Conservation (phyloP, 176 grass and related monocot species). For the Cenchrus fungigraminus region DNA sequence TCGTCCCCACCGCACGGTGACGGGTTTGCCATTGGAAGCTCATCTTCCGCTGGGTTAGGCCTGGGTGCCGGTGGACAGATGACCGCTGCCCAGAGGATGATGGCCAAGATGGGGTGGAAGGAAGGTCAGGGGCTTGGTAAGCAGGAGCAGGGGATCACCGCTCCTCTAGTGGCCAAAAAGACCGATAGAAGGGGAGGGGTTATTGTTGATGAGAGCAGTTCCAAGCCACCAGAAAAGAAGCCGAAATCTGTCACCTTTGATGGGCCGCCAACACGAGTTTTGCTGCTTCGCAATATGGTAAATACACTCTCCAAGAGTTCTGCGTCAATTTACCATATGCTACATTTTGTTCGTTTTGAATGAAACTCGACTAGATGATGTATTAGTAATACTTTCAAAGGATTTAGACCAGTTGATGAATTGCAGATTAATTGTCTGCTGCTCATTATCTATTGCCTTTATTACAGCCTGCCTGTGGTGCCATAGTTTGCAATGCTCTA, state of each 20-base stretch:
- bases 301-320: background rate
- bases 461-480: background rate
- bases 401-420: background rate
- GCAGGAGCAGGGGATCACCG: constrained; percentile 89
- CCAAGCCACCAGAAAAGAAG: constrained; percentile 64
- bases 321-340: background rate
- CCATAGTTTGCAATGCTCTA: background rate
- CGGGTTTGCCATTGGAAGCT: constrained; percentile 61
- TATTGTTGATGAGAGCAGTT: constrained; percentile 76
- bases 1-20: constrained; percentile 56
- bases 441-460: background rate
- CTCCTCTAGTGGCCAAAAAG: constrained; percentile 83
- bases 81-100: constrained; percentile 98
- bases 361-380: background rate
- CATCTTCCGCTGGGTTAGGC: constrained; percentile 60
- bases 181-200: constrained; percentile 86
- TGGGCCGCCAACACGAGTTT: constrained; percentile 65
- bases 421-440: background rate
- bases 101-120: constrained; percentile 99
- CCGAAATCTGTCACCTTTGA: constrained; percentile 73
- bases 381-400: background rate
- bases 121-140: constrained; percentile 96
- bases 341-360: background rate
- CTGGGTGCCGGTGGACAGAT: constrained; percentile 69
- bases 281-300: constrained; percentile 94